Conservation (phyloP, 257 asterid species). For the Knoxia roxburghii region DNA sequence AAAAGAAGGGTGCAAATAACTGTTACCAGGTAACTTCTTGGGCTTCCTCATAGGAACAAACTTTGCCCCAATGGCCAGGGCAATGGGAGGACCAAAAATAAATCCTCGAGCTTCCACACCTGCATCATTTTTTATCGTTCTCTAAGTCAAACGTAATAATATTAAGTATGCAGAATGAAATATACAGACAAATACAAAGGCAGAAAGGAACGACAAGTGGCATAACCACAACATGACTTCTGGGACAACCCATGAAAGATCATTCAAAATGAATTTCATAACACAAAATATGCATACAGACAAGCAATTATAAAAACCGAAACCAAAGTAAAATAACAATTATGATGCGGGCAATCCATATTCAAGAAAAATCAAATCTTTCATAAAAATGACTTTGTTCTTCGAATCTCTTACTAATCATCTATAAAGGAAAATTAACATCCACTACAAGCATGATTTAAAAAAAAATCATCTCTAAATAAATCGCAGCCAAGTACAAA, state of each 20-base stretch:
- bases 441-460: not conserved
- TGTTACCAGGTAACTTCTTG: constrained; percentile 74
- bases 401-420: not conserved
- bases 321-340: not conserved
- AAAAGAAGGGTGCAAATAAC: constrained; percentile 6
- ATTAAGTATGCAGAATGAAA: not conserved
- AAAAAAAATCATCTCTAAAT: not conserved
- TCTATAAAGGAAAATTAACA: not conserved
- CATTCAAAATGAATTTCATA: not conserved
- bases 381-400: not conserved
- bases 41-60: constrained; percentile 95
- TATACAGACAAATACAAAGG: not conserved
- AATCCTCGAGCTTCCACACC: constrained; percentile 96
- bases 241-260: not conserved
- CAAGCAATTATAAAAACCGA: not conserved
- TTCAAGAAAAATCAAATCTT: not conserved
- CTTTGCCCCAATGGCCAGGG: constrained; percentile 90
- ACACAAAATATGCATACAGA: not conserved
- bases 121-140: constrained; percentile 26
- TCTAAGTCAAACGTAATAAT: not conserved
- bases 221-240: not conserved
- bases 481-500: not conserved
- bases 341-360: not conserved
- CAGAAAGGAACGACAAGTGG: not conserved
- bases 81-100: constrained; percentile 95